Evolutionary conservation across 495 filamentous ascomycete genomes (phyloP), one percentile per base, ranked within the genome.

Genomic region (Aspergillus nidulans): DNA sequence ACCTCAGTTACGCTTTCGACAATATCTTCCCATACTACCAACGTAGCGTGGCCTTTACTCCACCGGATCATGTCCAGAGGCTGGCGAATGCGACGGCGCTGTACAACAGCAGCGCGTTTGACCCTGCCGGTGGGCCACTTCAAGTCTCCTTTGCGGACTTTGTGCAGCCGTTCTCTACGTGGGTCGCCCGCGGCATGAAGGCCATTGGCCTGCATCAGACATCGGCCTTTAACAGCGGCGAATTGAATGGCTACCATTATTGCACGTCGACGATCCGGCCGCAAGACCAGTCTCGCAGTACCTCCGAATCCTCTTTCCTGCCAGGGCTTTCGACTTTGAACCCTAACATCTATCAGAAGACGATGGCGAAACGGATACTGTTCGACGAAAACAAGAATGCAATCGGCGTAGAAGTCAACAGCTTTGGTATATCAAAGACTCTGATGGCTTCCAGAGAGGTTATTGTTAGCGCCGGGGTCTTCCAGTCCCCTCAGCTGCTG

Each of bases 1-100:
- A 87, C 57, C 44, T 72, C 1, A 76, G 68, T 49, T 89, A 81
- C 56, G 67, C 65, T 3, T 87, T 70, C 26, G 71, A 81, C 8
- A 69, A 76, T 6, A 52, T 82, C 0, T 66, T 83, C 0, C 80
- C 80, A 0, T 83, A 74, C 55, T 87, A 78, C 53, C 64, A 84
- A 55, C 78, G 77, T 41, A 79, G 73, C 43, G 49, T 73, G 0
- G 55, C 71, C 1, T 82, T 84, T 61, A 83, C 81, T 0, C 66
- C 77, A 0, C 84, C 83, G 0, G 66, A 81, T 26, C 53, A n/a
- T 4, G 49, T 53, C 0, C 26, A 34, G 1, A 68, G 73, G 20
- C 57, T 59, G 2, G 26, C 58, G 16, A 84, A 81, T 58, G 72
- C 75, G 0, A 77, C 77, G 0, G 60, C 74, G 0, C 42, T 55